Base-by-base conservation (phyloP, 768 basidiomycete species). In the Mycena pura region DNA sequence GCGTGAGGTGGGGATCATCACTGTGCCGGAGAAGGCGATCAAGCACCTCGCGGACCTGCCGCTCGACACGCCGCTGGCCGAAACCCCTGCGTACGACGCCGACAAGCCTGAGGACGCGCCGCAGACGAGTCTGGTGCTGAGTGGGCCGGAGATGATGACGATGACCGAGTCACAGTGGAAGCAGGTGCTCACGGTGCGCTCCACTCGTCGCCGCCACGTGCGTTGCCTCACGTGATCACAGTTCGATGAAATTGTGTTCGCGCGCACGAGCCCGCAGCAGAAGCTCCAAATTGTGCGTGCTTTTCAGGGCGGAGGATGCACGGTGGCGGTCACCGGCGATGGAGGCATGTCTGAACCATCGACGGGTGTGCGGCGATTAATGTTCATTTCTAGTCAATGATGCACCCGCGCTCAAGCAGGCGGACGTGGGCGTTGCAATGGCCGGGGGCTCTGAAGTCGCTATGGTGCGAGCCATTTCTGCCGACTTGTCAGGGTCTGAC, bases 351-450 rank as follows among this genome's bases (percentile, higher is more conserved):
- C n/a, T n/a, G n/a, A n/a, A n/a, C n/a, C n/a, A n/a, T n/a, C n/a
- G n/a, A n/a, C n/a, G n/a, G n/a, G n/a, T n/a, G n/a, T n/a, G n/a
- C n/a, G n/a, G n/a, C n/a, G n/a, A n/a, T n/a, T n/a, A n/a, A n/a
- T n/a, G n/a, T n/a, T n/a, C n/a, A n/a, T n/a, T n/a, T n/a, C n/a
- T n/a, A n/a, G n/a, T 83, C 22, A 84, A 84, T 53, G 84, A 84
- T 64, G 78, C 79, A 0, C 80, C 83, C 0, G 79, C 82, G 0
- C 70, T 86, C 34, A 84, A 84, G 67, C 81, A 77, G 0, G 77
- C 83, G 2, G 81, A 88, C 57, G 80, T 87, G 21, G 85, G 86
- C 48, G 79, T 87, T 10, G 81, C 83, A 3, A 81, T 84, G 75
- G 83, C 80, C 15, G 71, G 75, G n/a, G 81, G 81, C 29, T 77